These are phyloP conservation scores for Aspergillus bridgeri DNA, from an alignment of 495 filamentous ascomycete genomes.

Conservation along the genomic window DNA sequence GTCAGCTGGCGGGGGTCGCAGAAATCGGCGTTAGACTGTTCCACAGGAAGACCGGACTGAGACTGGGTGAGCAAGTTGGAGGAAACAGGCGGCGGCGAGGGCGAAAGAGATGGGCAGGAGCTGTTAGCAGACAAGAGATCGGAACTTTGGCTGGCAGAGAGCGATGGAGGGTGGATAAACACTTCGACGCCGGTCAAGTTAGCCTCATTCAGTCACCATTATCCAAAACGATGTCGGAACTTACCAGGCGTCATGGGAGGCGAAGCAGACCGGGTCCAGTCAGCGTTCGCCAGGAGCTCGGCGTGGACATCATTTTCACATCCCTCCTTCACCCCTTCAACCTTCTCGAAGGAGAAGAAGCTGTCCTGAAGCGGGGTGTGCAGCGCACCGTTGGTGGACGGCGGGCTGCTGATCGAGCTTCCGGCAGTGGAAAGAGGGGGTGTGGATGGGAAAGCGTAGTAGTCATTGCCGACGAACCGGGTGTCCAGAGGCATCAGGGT, in stretches of 20 bases:
- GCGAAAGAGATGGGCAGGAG: slow-evolving; percentile 75
- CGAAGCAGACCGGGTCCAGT: slow-evolving; percentile 72
- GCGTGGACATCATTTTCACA: slow-evolving; percentile 72
- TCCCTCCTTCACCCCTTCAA: slow-evolving; percentile 78
- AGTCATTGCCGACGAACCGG: slow-evolving; percentile 62
- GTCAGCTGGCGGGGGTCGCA: slow-evolving; percentile 93
- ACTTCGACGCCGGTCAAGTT: slow-evolving; percentile 47
- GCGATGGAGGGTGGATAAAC: slow-evolving; percentile 74
- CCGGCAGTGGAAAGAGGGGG: slow-evolving; percentile 83
- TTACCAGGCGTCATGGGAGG: slow-evolving; percentile 93
- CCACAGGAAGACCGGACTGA: slow-evolving; percentile 47
- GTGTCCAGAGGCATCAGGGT: slow-evolving; percentile 76
- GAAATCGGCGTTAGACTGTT: slow-evolving; percentile 56
- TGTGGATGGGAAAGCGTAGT: slow-evolving; percentile 78
- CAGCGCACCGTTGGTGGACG: slow-evolving; percentile 69
- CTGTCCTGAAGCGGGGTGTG: slow-evolving; percentile 78
- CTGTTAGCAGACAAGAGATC: slow-evolving; percentile 67
- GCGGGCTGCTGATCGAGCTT: slow-evolving; percentile 83
- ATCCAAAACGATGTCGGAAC: slow-evolving; percentile 35
- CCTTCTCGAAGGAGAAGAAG: slow-evolving; percentile 70
- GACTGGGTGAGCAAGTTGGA: slow-evolving; percentile 63
- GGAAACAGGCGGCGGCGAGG: slow-evolving; percentile 69
- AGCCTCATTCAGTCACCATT: slow-evolving; percentile 21
- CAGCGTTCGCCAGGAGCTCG: slow-evolving; percentile 70
- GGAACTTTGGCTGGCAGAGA: slow-evolving; percentile 59